Base-by-base conservation (phyloP, 768 basidiomycete genomes). In the Hygrocybe punicea region DNA sequence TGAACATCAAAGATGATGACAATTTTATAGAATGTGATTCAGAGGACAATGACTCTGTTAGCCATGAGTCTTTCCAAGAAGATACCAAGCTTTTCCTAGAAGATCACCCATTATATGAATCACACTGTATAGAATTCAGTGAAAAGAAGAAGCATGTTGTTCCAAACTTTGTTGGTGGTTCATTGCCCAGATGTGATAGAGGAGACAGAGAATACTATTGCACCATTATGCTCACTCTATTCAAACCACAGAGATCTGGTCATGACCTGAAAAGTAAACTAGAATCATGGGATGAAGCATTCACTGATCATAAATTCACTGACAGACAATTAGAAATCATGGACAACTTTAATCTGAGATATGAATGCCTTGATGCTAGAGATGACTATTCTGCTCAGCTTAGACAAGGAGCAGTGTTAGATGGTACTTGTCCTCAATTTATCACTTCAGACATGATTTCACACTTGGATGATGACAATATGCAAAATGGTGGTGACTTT, bases 181-280 rank as follows among this genome's bases (percentile, higher is more conserved):
- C 57, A 8, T 42, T 71, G 17, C 72, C 71, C 7, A 37, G 69
- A 35, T n/a, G 51, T 49, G 72, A 73, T 59, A 49, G 53, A 46
- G 70, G 67, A 23, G 65, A 71, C 59, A 23, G 66, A 16, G 70
- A 71, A 42, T 64, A 66, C 25, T 74, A 74, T 53, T 69, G 67
- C 46, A 36, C 53, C 29, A 25, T n/a, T 11, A 51, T 51, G 50
- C 8, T 51, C 6, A 51, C 33, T 51, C n/a, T 51, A 10, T 51
- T 51, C n/a, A 51, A 51, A 35, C 33, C 33, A 33, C 33, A 24
- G 33, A 10, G 50, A 14, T 14, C 11, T 33, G 50, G 50, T 14
- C 7, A 23, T 29, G 7, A 51, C 17, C 50, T 51, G 29, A 51
- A 36, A 37, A 17, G 16, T 17, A 9, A 51, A 17, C 23, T 25